phyloP scores from a whole-genome alignment of 2,329 filamentous ascomycete species.

The Thyridium curvatum region DNA sequence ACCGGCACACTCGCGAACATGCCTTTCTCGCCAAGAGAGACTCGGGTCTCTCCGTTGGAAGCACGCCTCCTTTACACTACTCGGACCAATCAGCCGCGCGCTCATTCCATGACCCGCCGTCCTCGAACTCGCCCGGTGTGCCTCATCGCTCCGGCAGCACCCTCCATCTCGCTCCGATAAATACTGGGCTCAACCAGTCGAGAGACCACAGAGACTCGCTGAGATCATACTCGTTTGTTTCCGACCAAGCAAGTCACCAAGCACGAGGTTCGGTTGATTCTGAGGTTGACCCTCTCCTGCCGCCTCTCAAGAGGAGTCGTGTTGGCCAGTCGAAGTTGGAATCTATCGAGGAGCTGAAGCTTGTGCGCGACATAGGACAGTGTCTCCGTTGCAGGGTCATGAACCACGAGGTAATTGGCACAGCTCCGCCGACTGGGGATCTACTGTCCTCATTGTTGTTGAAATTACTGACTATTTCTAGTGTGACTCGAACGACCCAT shows the following conservation, averaged over 20 bases:
- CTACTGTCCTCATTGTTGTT: not conserved
- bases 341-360: conserved; percentile 49
- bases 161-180: conserved; percentile 26
- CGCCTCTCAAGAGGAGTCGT: conserved; percentile 47
- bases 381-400: conserved; percentile 46
- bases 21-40: conserved; percentile 33
- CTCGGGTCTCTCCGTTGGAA: conserved; percentile 34
- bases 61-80: conserved; percentile 27
- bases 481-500: conserved; percentile 47
- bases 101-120: too few relatives aligned
- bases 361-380: conserved; percentile 38
- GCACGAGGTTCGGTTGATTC: conserved; percentile 35
- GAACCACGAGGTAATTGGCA: conserved; percentile 39
- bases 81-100: conserved; percentile 18
- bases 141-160: conserved; percentile 5
- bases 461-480: conserved; percentile 15
- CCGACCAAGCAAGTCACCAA: conserved; percentile 25
- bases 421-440: too few relatives aligned
- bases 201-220: conserved; percentile 34
- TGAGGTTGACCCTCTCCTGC: conserved; percentile 44
- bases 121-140: too few relatives aligned
- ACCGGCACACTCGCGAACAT: conserved; percentile 44
- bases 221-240: conserved; percentile 31
- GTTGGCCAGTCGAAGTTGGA: conserved; percentile 46
- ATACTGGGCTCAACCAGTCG: conserved; percentile 19